Evolutionary conservation across 2,329 filamentous ascomycete genomes (phyloP).

Genomic region (Fusarium fracticaudum): DNA sequence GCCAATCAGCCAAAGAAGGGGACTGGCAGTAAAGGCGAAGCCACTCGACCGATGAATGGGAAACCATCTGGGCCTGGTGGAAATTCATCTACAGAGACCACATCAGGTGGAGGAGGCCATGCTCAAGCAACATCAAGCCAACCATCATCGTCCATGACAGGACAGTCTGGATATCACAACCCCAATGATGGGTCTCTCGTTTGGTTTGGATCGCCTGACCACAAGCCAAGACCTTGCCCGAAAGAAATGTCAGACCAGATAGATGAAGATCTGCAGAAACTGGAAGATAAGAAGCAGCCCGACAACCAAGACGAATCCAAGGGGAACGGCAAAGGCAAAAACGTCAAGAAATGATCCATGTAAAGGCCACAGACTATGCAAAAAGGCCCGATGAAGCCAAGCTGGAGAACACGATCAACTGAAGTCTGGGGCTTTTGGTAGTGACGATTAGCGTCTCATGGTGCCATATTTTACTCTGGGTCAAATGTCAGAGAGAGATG

Average conservation of each 20-base stretch:
- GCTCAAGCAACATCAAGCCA: neutral
- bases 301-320: too few relatives aligned
- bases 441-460: constrained; percentile 2
- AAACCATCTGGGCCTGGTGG: neutral
- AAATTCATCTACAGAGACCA: neutral
- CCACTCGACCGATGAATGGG: neutral
- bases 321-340: too few relatives aligned
- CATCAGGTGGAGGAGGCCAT: neutral
- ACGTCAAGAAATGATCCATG: neutral
- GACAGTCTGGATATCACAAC: too few relatives aligned
- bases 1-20: neutral
- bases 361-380: neutral
- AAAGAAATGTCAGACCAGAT: too few relatives aligned
- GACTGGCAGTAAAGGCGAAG: neutral
- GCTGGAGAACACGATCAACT: neutral
- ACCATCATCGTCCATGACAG: neutral
- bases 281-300: neutral
- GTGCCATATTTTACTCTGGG: neutral
- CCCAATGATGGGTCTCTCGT: too few relatives aligned
- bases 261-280: too few relatives aligned
- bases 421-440: neutral
- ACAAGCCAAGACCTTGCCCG: too few relatives aligned
- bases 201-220: too few relatives aligned
- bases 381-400: neutral
- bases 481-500: neutral